A percentile compares a stretch with the other conserved stretches of the same genome.
phyloP scores from a whole-genome alignment of 2,329 filamentous ascomycete species.

The Cucurbitaria berberidis region DNA sequence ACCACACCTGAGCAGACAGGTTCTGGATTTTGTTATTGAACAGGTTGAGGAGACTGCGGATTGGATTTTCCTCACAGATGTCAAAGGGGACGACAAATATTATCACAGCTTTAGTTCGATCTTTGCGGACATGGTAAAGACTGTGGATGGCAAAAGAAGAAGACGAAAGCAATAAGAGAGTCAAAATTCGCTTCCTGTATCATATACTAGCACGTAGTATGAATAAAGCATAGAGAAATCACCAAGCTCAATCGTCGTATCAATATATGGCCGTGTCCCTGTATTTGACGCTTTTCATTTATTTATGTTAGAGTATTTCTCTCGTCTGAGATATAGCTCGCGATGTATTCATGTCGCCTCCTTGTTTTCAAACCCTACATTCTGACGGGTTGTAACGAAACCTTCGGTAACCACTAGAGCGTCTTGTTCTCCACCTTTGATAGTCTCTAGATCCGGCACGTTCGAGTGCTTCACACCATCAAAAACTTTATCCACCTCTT shows the following conservation, averaged over 20 bases:
- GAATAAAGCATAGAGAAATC: neutral
- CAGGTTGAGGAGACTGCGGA: constrained; percentile 38
- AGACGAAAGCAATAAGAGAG: neutral
- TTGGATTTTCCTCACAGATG: constrained; percentile 38
- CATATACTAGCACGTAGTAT: neutral
- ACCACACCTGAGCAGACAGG: constrained; percentile 29
- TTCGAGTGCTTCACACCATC: constrained; percentile 25
- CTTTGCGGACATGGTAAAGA: constrained; percentile 28
- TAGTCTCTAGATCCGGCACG: constrained; percentile 20
- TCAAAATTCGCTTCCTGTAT: neutral
- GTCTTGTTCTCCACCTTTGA: constrained; percentile 11
- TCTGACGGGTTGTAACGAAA: neutral
- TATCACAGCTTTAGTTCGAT: constrained; percentile 37
- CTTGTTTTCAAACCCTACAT: neutral
- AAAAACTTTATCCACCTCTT: constrained; percentile 26
- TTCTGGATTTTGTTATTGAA: constrained; percentile 37
- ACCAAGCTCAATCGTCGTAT: neutral
- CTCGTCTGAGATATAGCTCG: no score
- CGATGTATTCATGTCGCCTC: no score
- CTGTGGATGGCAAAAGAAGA: constrained; percentile 21
- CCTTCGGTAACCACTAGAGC: constrained; percentile 7
- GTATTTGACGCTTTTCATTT: neutral
- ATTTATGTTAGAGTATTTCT: neutral
- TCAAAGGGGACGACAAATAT: constrained; percentile 31
- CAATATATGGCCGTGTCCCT: no score